Conservation (phyloP, 1,139 yeast genomes). For the Geotrichum fermentans region DNA sequence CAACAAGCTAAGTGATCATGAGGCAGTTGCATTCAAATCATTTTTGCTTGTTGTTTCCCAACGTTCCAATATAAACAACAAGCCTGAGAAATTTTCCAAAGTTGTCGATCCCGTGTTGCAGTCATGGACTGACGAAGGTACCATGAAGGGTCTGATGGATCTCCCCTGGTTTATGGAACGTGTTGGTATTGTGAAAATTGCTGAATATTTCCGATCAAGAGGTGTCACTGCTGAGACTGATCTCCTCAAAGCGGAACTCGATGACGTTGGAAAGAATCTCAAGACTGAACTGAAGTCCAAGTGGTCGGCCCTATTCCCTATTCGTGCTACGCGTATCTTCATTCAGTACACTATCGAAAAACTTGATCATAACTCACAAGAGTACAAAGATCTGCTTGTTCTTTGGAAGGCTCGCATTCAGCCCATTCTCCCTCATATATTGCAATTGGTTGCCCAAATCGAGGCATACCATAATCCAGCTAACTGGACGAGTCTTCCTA, state of each 20-base stretch:
- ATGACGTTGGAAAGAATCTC: conserved; percentile 76
- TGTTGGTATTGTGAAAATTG: conserved; percentile 88
- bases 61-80: conserved; percentile 66
- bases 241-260: conserved; percentile 74
- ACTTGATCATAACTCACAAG: conserved; percentile 69
- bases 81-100: conserved; percentile 68
- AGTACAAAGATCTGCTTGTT: conserved; percentile 62
- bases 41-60: conserved; percentile 88
- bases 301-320: conserved; percentile 93
- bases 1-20: conserved; percentile 78
- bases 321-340: conserved; percentile 89
- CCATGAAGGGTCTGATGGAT: conserved; percentile 83
- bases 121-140: conserved; percentile 91
- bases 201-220: conserved; percentile 79
- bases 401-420: conserved; percentile 92
- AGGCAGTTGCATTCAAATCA: conserved; percentile 88
- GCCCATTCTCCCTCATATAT: conserved; percentile 84
- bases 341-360: conserved; percentile 94
- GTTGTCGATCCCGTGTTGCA: conserved; percentile 89
- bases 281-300: conserved; percentile 77
- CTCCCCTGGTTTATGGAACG: conserved; percentile 98
- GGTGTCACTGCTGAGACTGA: conserved; percentile 76
- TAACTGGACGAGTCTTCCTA: conserved; percentile 84
- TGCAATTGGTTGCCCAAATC: conserved; percentile 81
- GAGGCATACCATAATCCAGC: conserved; percentile 92